These are phyloP conservation scores for Daldinia sp. DNA, from an alignment of 2,329 filamentous ascomycete genomes.

Conservation along the genomic window DNA sequence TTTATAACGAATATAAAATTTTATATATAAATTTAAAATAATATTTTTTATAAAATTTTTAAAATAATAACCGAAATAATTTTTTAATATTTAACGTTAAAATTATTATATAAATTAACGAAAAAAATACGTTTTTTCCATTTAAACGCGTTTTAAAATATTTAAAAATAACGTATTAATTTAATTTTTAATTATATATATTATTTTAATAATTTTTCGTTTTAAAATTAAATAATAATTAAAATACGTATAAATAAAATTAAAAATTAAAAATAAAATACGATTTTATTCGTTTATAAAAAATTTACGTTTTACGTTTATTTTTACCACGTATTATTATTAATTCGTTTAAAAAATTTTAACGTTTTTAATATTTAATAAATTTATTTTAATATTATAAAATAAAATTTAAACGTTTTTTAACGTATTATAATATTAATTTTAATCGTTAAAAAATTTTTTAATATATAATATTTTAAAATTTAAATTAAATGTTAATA, in stretches of 20 bases:
- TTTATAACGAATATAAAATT: conserved; percentile 1
- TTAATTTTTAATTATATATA: conserved; percentile 1
- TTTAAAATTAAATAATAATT: conserved; percentile 1
- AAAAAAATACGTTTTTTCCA: not conserved
- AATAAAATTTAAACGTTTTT: too few relatives aligned
- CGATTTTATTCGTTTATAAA: too few relatives aligned
- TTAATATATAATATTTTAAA: too few relatives aligned
- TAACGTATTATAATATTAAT: too few relatives aligned
- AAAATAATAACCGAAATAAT: not conserved
- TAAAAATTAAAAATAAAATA: too few relatives aligned
- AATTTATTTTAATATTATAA: too few relatives aligned
- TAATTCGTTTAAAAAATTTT: too few relatives aligned
- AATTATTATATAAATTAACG: not conserved
- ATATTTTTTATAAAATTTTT: conserved; percentile 7
- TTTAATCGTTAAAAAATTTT: too few relatives aligned
- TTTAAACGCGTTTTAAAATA: not conserved
- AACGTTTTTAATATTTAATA: too few relatives aligned
- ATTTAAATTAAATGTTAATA: too few relatives aligned
- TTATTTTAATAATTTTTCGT: not conserved
- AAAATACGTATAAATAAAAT: conserved; percentile 4
- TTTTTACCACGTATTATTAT: too few relatives aligned
- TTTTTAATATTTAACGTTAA: conserved; percentile 1
- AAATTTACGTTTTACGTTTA: too few relatives aligned
- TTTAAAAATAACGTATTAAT: conserved; percentile 1
- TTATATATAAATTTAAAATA: not conserved